A percentile compares a stretch with the other conserved stretches of the same genome.
phyloP scores from a whole-genome alignment of 148 eudicot genomes.

The Cornus suecica region DNA sequence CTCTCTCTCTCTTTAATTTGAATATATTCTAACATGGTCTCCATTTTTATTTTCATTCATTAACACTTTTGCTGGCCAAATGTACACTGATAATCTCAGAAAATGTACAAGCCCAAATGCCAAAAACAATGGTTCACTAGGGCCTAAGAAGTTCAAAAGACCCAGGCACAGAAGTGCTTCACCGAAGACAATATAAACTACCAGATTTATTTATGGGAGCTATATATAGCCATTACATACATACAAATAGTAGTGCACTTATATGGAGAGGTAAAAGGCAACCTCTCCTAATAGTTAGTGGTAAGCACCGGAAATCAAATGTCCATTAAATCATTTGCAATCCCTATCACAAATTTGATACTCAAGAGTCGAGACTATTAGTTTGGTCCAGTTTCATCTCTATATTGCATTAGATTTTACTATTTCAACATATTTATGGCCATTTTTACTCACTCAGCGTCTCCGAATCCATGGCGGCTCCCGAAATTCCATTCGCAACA shows the following conservation, averaged over 20 bases:
- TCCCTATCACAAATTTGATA: not conserved
- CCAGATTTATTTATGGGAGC: not conserved
- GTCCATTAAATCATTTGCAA: not conserved
- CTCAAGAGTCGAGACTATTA: not conserved
- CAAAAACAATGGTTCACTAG: too few species aligned
- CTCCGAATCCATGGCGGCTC: slow-evolving; percentile 17
- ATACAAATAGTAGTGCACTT: not conserved
- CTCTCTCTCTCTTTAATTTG: too few species aligned
- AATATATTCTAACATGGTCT: too few species aligned
- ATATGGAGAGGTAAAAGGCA: not conserved
- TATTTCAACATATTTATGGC: not conserved
- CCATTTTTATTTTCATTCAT: too few species aligned
- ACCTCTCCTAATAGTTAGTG: not conserved
- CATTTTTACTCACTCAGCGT: slow-evolving; percentile 21
- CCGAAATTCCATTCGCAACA: slow-evolving; percentile 15
- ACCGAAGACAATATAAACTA: not conserved
- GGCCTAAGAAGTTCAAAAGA: too few species aligned
- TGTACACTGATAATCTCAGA: too few species aligned
- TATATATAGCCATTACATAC: not conserved
- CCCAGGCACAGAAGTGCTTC: not conserved
- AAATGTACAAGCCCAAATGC: too few species aligned
- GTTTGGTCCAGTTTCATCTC: not conserved
- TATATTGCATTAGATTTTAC: not conserved
- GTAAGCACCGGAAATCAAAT: not conserved
- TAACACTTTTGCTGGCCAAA: too few species aligned